Evolutionary conservation across 441 rosid species (phyloP), one percentile per base, ranked within the genome.

Genomic region (Dalechampia spathulata): DNA sequence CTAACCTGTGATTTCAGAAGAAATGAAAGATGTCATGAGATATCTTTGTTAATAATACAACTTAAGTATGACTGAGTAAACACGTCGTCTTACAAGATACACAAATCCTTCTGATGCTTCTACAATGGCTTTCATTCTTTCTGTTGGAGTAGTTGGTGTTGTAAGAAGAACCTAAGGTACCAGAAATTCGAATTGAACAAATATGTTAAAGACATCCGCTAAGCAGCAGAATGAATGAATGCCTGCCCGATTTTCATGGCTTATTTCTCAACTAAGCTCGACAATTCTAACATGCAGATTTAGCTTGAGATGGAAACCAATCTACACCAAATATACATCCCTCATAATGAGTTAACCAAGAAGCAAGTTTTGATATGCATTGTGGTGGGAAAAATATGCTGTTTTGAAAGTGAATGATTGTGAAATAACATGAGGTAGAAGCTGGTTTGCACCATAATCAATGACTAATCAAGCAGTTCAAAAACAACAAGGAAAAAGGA

Each of bases 71-170:
- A 36, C 3, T 26, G 55, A 30, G 30, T 28, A 48, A 42, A 54
- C 14, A 15, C 21, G 13, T 64, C 40, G 37, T 47, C 66, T 80
- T 76, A 93, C 99, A 40, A 93, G 97, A 72, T 93, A 87, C 43
- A 90, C 77, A 61, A 93, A 93, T 73, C 96, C 95, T 64, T 87
- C 86, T 1, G 98, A 68, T 55, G 83, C 96, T 72, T 87, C 86
- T 47, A 78, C 98, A 58, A 89, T 92, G 67, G 90, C 78, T 55
- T 69, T 83, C 99, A 93, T 87, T 62, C 97, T 81, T 34, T 76
- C 81, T 64, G 23, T 67, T 0, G 99, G 99, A 25, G 99, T 87
- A 50, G 97, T 93, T 26, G 97, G 99, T 52, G 99, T 93, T 32
- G 99, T 87, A 46, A 90, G 80, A 44, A 89, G 77, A 37, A 93